Conservation (phyloP, 2,329 filamentous ascomycete genomes). For the Sporothrix schenckii region DNA sequence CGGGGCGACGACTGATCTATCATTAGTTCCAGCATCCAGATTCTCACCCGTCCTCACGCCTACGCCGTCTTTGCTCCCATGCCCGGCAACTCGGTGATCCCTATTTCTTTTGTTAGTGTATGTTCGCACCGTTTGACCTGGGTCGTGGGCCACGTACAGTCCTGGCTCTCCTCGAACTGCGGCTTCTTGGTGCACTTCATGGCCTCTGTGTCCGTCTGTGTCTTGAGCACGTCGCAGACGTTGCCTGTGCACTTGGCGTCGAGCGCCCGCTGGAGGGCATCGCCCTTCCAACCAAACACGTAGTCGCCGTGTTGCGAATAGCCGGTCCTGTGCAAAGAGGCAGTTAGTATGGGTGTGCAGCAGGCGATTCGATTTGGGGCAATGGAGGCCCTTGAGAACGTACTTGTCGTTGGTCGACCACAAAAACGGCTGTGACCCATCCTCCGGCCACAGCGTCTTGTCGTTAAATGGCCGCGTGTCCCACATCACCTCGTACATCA, state of each 20-base stretch:
- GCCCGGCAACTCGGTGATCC: constrained; percentile 31
- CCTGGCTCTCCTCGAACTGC: constrained; percentile 33
- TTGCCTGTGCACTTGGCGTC: constrained; percentile 37
- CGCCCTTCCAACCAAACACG: constrained; percentile 38
- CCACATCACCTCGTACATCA: constrained; percentile 38
- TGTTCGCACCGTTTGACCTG: constrained; percentile 44
- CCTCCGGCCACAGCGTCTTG: constrained; percentile 43
- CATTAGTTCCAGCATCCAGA: too few relatives aligned
- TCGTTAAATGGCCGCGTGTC: constrained; percentile 43
- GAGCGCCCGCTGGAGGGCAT: constrained; percentile 36
- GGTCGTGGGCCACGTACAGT: constrained; percentile 42
- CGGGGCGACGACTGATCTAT: too few relatives aligned
- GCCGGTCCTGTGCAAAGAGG: constrained; percentile 28
- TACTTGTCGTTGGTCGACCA: constrained; percentile 37
- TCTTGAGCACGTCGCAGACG: constrained; percentile 35
- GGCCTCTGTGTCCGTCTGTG: constrained; percentile 36
- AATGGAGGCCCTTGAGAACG: background rate
- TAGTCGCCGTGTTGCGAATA: constrained; percentile 38
- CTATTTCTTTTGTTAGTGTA: constrained; percentile 23
- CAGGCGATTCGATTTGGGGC: too few relatives aligned
- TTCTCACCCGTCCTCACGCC: background rate
- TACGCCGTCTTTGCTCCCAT: constrained; percentile 6
- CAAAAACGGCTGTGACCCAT: constrained; percentile 43
- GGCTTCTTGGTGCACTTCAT: constrained; percentile 37
- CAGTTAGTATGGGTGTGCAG: too few relatives aligned